phyloP scores from a whole-genome alignment of 495 filamentous ascomycete genomes.

The Jackrogersella multiformis region DNA sequence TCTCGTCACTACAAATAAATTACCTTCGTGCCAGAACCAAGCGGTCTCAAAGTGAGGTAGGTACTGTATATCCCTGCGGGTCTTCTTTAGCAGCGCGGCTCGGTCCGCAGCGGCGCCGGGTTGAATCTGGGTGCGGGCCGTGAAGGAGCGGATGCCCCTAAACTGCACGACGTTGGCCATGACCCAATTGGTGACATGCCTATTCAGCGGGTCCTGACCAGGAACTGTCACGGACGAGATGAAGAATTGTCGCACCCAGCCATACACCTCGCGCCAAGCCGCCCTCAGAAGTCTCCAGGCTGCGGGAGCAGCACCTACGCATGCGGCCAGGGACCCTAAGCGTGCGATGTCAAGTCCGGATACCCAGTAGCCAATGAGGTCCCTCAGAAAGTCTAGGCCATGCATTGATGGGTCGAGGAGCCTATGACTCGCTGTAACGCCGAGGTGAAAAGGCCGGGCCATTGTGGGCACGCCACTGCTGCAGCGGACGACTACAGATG shows the following conservation, averaged over 20 bases:
- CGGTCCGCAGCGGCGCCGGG: slow-evolving; percentile 45
- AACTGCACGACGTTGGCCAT: slow-evolving; percentile 51
- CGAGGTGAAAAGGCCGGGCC: slow-evolving; percentile 39
- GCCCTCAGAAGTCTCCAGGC: slow-evolving; percentile 42
- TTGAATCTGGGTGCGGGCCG: slow-evolving; percentile 51
- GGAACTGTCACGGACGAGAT: slow-evolving; percentile 54
- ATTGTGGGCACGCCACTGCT: slow-evolving; percentile 26
- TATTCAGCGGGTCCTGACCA: slow-evolving; percentile 54
- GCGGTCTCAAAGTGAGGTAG: slow-evolving; percentile 56
- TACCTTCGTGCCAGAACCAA: slow-evolving; percentile 54
- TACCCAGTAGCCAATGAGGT: slow-evolving; percentile 44
- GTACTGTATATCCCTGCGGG: slow-evolving; percentile 55
- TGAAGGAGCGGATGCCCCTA: slow-evolving; percentile 51
- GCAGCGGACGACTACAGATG: slow-evolving; percentile 7
- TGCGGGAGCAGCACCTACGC: slow-evolving; percentile 42
- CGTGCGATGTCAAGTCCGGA: slow-evolving; percentile 44
- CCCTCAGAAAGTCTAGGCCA: slow-evolving; percentile 38
- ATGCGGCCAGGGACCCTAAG: slow-evolving; percentile 46
- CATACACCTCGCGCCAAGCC: slow-evolving; percentile 48
- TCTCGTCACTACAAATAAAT: slow-evolving; percentile 55
- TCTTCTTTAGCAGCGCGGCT: slow-evolving; percentile 53
- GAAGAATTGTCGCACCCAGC: slow-evolving; percentile 54
- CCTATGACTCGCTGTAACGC: slow-evolving; percentile 38
- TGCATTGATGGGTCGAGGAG: slow-evolving; percentile 40
- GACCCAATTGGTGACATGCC: slow-evolving; percentile 57